Base-by-base conservation (phyloP, 2,329 filamentous ascomycete genomes). In the Aspergillus pseudoglaucus region DNA sequence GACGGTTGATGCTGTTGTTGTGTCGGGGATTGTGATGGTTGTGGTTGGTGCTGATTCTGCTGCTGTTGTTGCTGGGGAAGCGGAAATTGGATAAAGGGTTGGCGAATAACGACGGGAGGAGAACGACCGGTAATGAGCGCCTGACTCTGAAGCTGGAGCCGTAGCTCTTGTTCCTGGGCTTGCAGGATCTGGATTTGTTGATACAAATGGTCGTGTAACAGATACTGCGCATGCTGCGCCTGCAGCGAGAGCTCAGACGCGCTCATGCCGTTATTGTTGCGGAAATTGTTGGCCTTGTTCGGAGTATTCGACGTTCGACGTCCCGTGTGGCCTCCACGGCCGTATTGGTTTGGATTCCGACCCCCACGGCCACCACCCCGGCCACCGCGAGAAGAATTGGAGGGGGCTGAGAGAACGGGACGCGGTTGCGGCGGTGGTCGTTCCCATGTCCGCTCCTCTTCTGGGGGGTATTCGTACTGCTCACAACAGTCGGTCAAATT, bases 401-500 rank as follows among this genome's bases (percentile, higher is more conserved):
- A 60, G 12, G 61, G 63, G 17, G 69, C 62, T 3, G 72, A 64
- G 38, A 84, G 68, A 6, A 78, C 70, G 2, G 77, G 76, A 51
- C 76, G 76, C 6, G 80, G 77, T 57, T 81, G 80, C 0, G 75
- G 75, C 14, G 75, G 67, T 6, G 79, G 77, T 53, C 75, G 75
- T 59, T 82, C 78, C 66, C 80, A 83, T 23, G 72, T 67, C 20
- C 68, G 68, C 52, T 78, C 75, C 59, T 94, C 90, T 64, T 94
- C 88, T 47, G 88, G 86, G 3, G 93, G 93, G 59, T 87, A 96
- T 48, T 87, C 82, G 61, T 85, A 98, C 64, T 91, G 82, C 64
- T 94, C 88, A 67, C 90, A 96, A 64, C 86, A 90, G 59, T 89
- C 84, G 4, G 83, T 80, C 40, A 98, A 76, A 58, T 93, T 88